phyloP scores from a whole-genome alignment of 768 basidiomycete species.

The Pulveroboletus sp. region DNA sequence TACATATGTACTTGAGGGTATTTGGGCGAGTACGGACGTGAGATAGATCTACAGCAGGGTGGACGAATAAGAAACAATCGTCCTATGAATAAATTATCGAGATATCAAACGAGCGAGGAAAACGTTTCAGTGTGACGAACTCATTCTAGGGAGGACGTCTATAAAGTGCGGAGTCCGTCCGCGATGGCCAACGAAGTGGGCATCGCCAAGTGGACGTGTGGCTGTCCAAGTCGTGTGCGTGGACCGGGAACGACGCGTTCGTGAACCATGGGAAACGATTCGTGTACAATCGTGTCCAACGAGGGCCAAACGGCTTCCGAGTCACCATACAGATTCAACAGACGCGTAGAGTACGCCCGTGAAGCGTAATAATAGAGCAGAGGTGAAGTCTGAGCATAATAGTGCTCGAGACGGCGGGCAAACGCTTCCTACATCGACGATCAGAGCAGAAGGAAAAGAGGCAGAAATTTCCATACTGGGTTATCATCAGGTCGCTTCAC shows the following conservation, averaged over 20 bases:
- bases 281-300: slow-evolving; percentile 57
- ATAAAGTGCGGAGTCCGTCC: slow-evolving; percentile 11
- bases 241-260: slow-evolving; percentile 38
- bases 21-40: slow-evolving; percentile 6
- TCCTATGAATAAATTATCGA: no score
- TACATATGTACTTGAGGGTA: slow-evolving; percentile 13
- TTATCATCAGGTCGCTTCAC: slow-evolving; percentile 83
- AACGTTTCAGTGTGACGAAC: neutral
- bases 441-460: no score
- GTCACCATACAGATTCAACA: slow-evolving; percentile 57
- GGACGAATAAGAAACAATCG: slow-evolving; percentile 15
- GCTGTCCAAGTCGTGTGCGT: slow-evolving; percentile 17
- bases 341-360: slow-evolving; percentile 40
- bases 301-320: slow-evolving; percentile 83
- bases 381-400: slow-evolving; percentile 77
- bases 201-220: slow-evolving; percentile 14
- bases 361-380: slow-evolving; percentile 66
- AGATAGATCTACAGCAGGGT: slow-evolving; percentile 18
- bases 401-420: slow-evolving; percentile 66
- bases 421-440: slow-evolving; percentile 60
- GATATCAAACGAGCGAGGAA: no score
- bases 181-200: slow-evolving; percentile 6
- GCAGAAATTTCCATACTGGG: no score
- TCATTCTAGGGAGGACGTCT: no score
- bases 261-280: slow-evolving; percentile 51